These are phyloP conservation scores for Aristolochia californica DNA, from an alignment of 164 flowering plant genomes.

Conservation along the genomic window DNA sequence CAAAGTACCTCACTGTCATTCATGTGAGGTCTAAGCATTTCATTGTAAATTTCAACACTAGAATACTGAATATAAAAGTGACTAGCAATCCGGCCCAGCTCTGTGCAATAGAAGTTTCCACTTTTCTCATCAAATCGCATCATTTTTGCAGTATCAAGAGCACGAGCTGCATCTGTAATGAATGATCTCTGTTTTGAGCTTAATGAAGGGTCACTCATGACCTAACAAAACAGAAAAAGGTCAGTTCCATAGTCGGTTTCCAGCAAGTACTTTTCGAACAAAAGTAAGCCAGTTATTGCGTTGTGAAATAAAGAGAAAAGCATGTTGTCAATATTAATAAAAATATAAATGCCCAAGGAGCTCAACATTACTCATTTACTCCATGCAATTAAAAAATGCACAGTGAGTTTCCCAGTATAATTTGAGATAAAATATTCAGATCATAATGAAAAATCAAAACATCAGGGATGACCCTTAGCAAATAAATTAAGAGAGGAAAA, in stretches of 20 bases:
- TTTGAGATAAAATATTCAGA: too few species aligned
- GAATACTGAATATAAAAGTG: slow-evolving; percentile 95
- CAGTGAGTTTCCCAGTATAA: too few species aligned
- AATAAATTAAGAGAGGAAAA: too few species aligned
- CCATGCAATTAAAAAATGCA: too few species aligned
- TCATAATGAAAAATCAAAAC: too few species aligned
- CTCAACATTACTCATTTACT: too few species aligned
- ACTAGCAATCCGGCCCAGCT: slow-evolving; percentile 99
- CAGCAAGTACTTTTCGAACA: neutral
- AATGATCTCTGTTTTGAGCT: slow-evolving; percentile 80
- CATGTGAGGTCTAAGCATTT: slow-evolving; percentile 90
- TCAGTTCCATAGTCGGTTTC: neutral
- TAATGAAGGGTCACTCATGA: slow-evolving; percentile 85
- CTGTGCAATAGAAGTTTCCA: slow-evolving; percentile 97
- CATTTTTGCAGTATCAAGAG: slow-evolving; percentile 98
- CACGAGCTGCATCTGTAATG: slow-evolving; percentile 89
- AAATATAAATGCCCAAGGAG: too few species aligned
- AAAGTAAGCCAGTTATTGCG: too few species aligned
- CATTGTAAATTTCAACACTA: slow-evolving; percentile 97
- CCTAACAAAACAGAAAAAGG: slow-evolving; percentile 28
- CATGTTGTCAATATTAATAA: too few species aligned
- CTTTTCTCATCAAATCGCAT: slow-evolving; percentile 99
- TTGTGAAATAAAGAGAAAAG: too few species aligned
- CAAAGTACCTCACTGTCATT: slow-evolving; percentile 80
- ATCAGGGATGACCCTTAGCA: too few species aligned